A percentile compares a stretch with the other conserved stretches of the same genome.
These are phyloP conservation scores for Pyrus communis DNA, from an alignment of 306 rosid genomes.

Conservation along the genomic window DNA sequence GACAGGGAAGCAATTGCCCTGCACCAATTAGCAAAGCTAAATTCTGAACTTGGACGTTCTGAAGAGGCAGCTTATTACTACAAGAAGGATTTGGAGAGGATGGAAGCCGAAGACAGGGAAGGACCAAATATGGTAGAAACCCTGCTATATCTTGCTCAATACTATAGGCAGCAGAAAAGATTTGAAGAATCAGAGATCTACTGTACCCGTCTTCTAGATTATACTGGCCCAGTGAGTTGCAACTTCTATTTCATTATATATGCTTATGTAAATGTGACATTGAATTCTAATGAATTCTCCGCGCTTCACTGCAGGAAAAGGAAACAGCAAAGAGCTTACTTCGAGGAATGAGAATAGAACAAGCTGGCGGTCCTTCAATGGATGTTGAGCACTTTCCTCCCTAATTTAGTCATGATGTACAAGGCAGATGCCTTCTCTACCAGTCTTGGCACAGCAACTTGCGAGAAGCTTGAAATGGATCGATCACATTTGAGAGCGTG, in stretches of 20 bases:
- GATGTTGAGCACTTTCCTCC: constrained; percentile 85
- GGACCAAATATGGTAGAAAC: constrained; percentile 97
- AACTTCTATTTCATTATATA: neutral
- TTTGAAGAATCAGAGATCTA: constrained; percentile 91
- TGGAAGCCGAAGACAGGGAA: constrained; percentile 95
- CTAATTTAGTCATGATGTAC: constrained; percentile 16
- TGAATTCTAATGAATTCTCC: neutral
- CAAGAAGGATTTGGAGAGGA: constrained; percentile 89
- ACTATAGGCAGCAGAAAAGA: constrained; percentile 42
- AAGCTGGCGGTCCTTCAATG: constrained; percentile 56
- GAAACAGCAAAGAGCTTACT: constrained; percentile 90
- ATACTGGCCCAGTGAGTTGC: constrained; percentile 80
- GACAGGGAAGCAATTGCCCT: constrained; percentile 94
- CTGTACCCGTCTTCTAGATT: constrained; percentile 95
- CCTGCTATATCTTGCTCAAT: constrained; percentile 65
- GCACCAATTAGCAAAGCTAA: constrained; percentile 75
- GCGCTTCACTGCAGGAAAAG: constrained; percentile 56
- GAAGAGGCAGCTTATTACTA: constrained; percentile 92
- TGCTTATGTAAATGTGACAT: neutral
- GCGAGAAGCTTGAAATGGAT: neutral
- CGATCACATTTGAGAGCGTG: neutral
- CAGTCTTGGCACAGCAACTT: constrained; percentile 1
- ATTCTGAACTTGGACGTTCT: constrained; percentile 51
- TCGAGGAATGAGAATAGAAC: constrained; percentile 69
- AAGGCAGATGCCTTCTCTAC: neutral